These are phyloP conservation scores for Pittosporum tobira DNA, from an alignment of 129 eudicot species.

Conservation along the genomic window DNA sequence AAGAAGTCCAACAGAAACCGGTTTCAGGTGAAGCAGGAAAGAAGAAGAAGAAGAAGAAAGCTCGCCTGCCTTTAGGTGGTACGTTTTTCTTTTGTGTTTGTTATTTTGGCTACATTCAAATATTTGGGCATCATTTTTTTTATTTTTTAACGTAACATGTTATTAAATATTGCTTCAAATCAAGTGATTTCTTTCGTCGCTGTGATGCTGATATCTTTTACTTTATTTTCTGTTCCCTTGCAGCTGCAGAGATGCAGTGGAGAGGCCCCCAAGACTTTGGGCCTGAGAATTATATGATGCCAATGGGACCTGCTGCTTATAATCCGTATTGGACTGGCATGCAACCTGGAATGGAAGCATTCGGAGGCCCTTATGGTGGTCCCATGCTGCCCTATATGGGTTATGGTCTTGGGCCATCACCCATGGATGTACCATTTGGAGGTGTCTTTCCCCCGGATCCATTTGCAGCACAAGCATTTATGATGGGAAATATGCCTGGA, in stretches of 20 bases:
- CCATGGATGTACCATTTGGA: slow-evolving; percentile 68
- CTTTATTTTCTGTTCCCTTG: slow-evolving; percentile 10
- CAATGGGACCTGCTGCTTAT: slow-evolving; percentile 53
- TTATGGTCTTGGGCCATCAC: slow-evolving; percentile 58
- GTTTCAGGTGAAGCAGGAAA: slow-evolving; percentile 64
- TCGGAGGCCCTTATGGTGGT: slow-evolving; percentile 50
- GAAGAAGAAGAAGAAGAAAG: slow-evolving; percentile 91
- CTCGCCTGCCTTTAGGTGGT: slow-evolving; percentile 51
- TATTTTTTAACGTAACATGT: too few relatives aligned
- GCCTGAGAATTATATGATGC: slow-evolving; percentile 74
- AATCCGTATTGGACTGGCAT: slow-evolving; percentile 72
- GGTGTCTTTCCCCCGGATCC: slow-evolving; percentile 73
- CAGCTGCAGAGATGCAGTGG: slow-evolving; percentile 93
- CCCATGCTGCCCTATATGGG: slow-evolving; percentile 71
- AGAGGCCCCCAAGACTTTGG: slow-evolving; percentile 55
- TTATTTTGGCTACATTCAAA: background rate
- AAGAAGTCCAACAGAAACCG: slow-evolving; percentile 68
- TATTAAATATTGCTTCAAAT: too few relatives aligned
- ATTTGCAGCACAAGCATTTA: slow-evolving; percentile 48
- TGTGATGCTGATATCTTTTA: slow-evolving; percentile 7
- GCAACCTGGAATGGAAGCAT: slow-evolving; percentile 70
- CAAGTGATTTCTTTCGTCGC: background rate
- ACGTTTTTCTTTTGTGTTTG: slow-evolving; percentile 14
- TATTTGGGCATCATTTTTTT: background rate
- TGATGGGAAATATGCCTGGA: too few relatives aligned